Base-by-base conservation (phyloP, 331 rosid genomes). In the Prunus yedoensis region DNA sequence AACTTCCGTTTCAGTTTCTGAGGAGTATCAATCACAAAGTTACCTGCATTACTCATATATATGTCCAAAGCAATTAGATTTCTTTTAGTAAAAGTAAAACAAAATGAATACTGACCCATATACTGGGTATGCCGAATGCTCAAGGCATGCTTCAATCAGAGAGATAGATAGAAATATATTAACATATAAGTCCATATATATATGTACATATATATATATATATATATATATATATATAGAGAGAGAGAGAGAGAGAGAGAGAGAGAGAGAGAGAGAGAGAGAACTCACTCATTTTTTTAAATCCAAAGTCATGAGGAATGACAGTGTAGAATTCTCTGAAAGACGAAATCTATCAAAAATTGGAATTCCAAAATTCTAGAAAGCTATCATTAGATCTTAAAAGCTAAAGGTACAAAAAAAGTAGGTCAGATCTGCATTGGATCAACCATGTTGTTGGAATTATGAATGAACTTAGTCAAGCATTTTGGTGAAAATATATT, bases 261-360 rank as follows among this genome's bases (percentile, higher is more conserved):
- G 43, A 38, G 4, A 4, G 8, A 38, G 43, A 38, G 41, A 68
- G 38, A 21, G 66, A 75, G 73, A 77, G 78, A 84, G 86, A 86
- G 38, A 69, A 79, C 96, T 70, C 85, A 90, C 97, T 53, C 97
- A 92, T 90, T 80, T 95, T 92, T 74, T 84, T 90, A 80, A 90
- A 95, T 77, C 99, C 97, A 65, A 90, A 90, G 77, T 95, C 97
- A 75, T 95, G 99, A 77, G 97, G 99, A 85, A 95, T 92, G 81
- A 90, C 87, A n/a, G 97, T 89, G 82, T 92, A 95, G 87, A 95
- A 92, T 81, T 95, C 96, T 86, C 99, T 95, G 92, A 90, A 84
- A 56, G 73, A 82, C 76, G 79, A 53, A 70, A 87, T 74, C 45
- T 35, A 81, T 56, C 9, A 80, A 69, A 68, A 65, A 18, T 68